Evolutionary conservation across 2,329 filamentous ascomycete genomes (phyloP).

Genomic region (Talaromyces pinophilus): DNA sequence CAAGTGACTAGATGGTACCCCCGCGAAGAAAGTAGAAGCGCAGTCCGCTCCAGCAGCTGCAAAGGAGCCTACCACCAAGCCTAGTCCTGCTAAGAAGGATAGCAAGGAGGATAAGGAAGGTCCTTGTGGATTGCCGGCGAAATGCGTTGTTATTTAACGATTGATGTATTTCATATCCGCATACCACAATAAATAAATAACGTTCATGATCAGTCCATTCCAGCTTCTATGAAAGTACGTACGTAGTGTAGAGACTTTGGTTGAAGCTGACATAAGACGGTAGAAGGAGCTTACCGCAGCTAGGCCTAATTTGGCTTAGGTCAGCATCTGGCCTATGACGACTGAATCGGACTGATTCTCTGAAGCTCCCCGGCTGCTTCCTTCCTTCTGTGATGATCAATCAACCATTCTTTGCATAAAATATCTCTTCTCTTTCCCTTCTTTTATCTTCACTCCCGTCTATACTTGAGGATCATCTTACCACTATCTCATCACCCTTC

Average conservation of each 20-base stretch:
- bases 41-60: conserved; percentile 31
- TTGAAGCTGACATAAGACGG: neutral
- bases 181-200: conserved; percentile 3
- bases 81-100: conserved; percentile 46
- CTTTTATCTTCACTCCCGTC: no score
- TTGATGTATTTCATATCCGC: conserved; percentile 42
- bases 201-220: neutral
- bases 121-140: conserved; percentile 74
- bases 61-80: conserved; percentile 26
- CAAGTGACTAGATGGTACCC: conserved; percentile 79
- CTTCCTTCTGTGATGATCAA: conserved; percentile 4
- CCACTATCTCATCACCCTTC: neutral
- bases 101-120: conserved; percentile 55
- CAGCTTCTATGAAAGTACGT: neutral
- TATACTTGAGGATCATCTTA: neutral
- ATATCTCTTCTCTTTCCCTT: neutral
- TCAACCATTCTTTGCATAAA: neutral
- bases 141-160: conserved; percentile 63
- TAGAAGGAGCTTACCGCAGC: neutral
- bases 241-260: neutral
- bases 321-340: conserved; percentile 5
- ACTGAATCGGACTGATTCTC: neutral
- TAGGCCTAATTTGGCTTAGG: neutral
- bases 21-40: conserved; percentile 27
- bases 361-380: neutral